Base-by-base conservation (phyloP, 768 basidiomycete species). In the Hypsizygus marmoreus region DNA sequence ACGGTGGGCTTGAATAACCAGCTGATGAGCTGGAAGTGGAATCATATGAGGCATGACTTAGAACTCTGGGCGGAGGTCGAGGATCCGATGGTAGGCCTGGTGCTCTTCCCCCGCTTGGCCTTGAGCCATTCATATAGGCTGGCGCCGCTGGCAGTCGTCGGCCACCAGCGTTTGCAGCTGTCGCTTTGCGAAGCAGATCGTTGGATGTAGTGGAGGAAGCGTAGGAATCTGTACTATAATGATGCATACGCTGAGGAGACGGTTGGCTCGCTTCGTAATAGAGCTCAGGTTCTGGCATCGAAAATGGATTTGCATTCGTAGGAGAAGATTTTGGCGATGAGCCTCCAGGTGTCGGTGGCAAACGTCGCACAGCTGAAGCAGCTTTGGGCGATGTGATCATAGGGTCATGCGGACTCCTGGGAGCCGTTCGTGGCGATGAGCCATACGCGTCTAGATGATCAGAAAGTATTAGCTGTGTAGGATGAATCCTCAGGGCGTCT, bases 201-300 rank as follows among this genome's bases (percentile, higher is more conserved):
- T 57, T 55, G 36, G 56, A 59, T 19, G 61, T 49, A 36, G 59
- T 59, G 6, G 59, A 45, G 7, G 63, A 64, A 31, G 54, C 40
- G 40, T 60, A 63, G 3, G 61, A 64, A 41, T 60, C 55, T 2
- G 54, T 36, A 23, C 56, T 59, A 36, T 62, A 59, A 35, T 61
- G 58, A 37, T 46, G 51, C 8, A 61, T 51, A 24, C 60, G 55
- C 13, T 59, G 48, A 23, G 60, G 33, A 9, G 44, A 50, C 6
- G 43, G 20, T 16, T 24, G 23, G 8, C 52, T 50, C 30, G 58
- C 53, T 14, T 70, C 65, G 42, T 65, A 52, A 57, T 69, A 74
- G 4, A 62, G 63, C 25, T 74, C 70, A 1, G 76, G 70, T 50
- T 73, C 73, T 2, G 75, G 74, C 69, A 76, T 76, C 9, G 59